Evolutionary conservation across 202 grass and related monocot species (phyloP), one percentile per base, ranked within the genome.

Genomic region (Digitaria exilis): DNA sequence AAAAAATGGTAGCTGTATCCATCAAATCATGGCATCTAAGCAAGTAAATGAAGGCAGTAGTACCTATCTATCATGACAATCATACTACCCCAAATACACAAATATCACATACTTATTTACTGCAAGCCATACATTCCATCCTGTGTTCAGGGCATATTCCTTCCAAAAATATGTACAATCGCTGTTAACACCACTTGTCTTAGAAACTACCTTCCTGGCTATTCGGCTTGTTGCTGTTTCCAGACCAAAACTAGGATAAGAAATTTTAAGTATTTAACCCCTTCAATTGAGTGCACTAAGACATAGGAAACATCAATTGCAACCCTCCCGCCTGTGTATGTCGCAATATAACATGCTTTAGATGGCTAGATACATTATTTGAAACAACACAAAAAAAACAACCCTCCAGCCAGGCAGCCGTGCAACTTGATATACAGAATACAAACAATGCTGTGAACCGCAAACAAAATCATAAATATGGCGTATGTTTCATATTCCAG

Each of bases 401-500:
- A 54, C 14, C 48, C 44, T 43, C 25, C 32, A 30, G n/a, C 2
- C 18, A 14, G 0, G 1, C 16, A 82, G 25, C n/a, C n/a, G n/a
- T n/a, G n/a, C n/a, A 59, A 65, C 22, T 29, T 69, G 52, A 68
- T 44, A 64, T 72, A 71, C 25, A 77, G 55, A 71, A 57, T 41
- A 81, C 56, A 39, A 9, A 34, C 21, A 74, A 19, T 10, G 6
- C 2, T 81, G 28, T 31, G 35, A 77, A 39, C 9, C n/a, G 69
- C 65, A n/a, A 60, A 43, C 58, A 65, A 48, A 70, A 83, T 9
- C 56, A 29, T 81, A 78, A 24, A 80, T 46, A 71, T 68, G 21
- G 17, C 54, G 34, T 21, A 41, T 9, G 24, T 1, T 50, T 41
- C 25, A 68, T 77, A 80, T 39, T 84, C 65, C 54, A 56, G 28